phyloP scores from a whole-genome alignment of 2,329 filamentous ascomycete species.

The Corynespora cassiicola region DNA sequence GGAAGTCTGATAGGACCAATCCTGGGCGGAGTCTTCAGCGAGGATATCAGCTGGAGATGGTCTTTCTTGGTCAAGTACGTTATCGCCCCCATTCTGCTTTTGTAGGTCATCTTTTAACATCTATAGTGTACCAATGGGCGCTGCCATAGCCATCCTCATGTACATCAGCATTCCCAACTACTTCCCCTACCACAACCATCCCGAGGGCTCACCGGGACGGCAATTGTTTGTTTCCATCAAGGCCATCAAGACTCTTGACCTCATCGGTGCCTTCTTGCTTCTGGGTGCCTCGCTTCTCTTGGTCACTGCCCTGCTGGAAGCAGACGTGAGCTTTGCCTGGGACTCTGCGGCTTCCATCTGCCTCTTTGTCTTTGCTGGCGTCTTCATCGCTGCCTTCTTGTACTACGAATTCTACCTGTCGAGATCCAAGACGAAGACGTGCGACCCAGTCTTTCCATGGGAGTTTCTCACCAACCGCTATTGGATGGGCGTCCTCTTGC shows the following conservation, averaged over 20 bases:
- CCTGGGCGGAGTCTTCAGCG: slow-evolving; percentile 1
- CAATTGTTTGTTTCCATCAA: background rate
- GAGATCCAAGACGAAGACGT: background rate
- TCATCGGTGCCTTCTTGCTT: slow-evolving; percentile 3
- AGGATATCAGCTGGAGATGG: slow-evolving; percentile 1
- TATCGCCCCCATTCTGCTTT: too few species aligned
- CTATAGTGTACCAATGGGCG: slow-evolving; percentile 1
- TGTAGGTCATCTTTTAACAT: too few species aligned
- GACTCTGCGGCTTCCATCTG: background rate
- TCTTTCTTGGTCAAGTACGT: slow-evolving; percentile 6
- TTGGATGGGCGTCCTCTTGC: slow-evolving; percentile 8
- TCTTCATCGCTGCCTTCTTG: background rate
- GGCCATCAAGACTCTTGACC: slow-evolving; percentile 3
- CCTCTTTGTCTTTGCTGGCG: background rate
- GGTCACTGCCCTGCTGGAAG: slow-evolving; percentile 7
- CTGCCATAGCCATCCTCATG: background rate
- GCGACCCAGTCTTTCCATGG: slow-evolving; percentile 8
- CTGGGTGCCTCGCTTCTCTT: slow-evolving; percentile 5
- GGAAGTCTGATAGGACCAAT: slow-evolving; percentile 1
- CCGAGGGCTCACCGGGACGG: background rate
- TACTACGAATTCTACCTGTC: background rate
- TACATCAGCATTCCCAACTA: background rate
- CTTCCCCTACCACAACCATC: background rate
- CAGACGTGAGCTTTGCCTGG: slow-evolving; percentile 3
- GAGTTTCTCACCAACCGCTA: slow-evolving; percentile 3